phyloP scores from a whole-genome alignment of 805 yeast species.

The Hanseniaspora thailandica region DNA sequence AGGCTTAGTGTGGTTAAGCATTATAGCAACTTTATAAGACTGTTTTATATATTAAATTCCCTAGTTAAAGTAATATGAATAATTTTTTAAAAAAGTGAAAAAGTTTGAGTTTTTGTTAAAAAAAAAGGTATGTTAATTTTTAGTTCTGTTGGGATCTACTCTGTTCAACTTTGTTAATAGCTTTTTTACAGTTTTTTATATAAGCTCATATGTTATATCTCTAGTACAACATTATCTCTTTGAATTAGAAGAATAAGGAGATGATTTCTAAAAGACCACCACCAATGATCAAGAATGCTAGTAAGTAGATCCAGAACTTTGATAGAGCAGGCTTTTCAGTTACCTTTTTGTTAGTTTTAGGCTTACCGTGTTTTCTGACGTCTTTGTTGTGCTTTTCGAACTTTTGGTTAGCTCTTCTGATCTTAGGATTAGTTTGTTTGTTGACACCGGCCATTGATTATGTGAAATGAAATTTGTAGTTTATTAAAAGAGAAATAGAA shows the following conservation, averaged over 20 bases:
- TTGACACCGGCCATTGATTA: slow-evolving; percentile 13
- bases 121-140: too few species aligned
- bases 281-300: slow-evolving; percentile 62
- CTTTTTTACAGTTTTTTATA: too few species aligned
- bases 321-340: slow-evolving; percentile 43
- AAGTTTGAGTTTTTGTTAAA: not conserved
- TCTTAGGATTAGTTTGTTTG: slow-evolving; percentile 50
- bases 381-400: slow-evolving; percentile 63
- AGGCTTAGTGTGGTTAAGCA: not conserved
- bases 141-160: too few species aligned
- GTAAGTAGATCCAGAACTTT: slow-evolving; percentile 49
- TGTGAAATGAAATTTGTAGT: not conserved
- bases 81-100: not conserved
- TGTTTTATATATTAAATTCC: too few species aligned
- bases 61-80: too few species aligned
- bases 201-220: too few species aligned
- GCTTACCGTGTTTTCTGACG: slow-evolving; percentile 55
- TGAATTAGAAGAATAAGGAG: slow-evolving; percentile 6
- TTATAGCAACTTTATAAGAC: too few species aligned
- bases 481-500: not conserved
- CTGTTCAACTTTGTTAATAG: too few species aligned
- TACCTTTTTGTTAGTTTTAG: slow-evolving; percentile 32
- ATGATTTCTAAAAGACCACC: slow-evolving; percentile 59
- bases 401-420: slow-evolving; percentile 70
- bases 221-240: too few species aligned